Evolutionary conservation across 208 protist genomes (phyloP), one percentile per base, ranked within the genome.

Genomic region (Crithidia fasciculata): DNA sequence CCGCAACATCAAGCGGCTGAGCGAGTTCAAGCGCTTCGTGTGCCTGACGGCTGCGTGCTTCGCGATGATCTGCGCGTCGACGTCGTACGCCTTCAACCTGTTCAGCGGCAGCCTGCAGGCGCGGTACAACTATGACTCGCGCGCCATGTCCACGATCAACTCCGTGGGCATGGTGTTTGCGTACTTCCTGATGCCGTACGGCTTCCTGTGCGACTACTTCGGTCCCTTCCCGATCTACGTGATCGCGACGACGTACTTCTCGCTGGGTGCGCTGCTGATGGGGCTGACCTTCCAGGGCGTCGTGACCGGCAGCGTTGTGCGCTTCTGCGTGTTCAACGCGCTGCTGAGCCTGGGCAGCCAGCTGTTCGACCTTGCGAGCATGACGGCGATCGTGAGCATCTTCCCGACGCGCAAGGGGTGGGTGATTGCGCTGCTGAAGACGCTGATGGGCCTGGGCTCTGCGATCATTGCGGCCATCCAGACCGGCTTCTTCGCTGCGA

Each of bases 351-450:
- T 84, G 50, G 83, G 74, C 70, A 74, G 65, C 12, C 53, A 80
- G 52, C 79, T 87, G 49, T 87, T 91, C 61, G 89, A 94, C 47
- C 68, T 91, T 2, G 82, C 64, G 19, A 65, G 70, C 19, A 54
- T 83, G 9, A 75, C 90, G 72, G 88, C 85, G 43, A 53, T 88
- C 68, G 56, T 92, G n/a, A 84, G 65, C 50, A 65, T 81, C 62
- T 94, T 94, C 69, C 89, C 89, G 9, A 83, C 78, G 12, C 47
- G 73, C 12, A 52, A 66, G 8, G 89, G 86, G n/a, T 71, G 69
- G 62, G 89, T 90, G 10, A 63, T 88, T 2, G 89, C 85, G 15
- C 53, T 94, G 19, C 76, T 90, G 55, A 94, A 94, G 74, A 88
- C 84, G n/a, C 62, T 90, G 64, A 84, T 80, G 57, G 89, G 89